Evolutionary conservation across 495 filamentous ascomycete species (phyloP), one percentile per base, ranked within the genome.

Genomic region (Hypoxylon fuscum): DNA sequence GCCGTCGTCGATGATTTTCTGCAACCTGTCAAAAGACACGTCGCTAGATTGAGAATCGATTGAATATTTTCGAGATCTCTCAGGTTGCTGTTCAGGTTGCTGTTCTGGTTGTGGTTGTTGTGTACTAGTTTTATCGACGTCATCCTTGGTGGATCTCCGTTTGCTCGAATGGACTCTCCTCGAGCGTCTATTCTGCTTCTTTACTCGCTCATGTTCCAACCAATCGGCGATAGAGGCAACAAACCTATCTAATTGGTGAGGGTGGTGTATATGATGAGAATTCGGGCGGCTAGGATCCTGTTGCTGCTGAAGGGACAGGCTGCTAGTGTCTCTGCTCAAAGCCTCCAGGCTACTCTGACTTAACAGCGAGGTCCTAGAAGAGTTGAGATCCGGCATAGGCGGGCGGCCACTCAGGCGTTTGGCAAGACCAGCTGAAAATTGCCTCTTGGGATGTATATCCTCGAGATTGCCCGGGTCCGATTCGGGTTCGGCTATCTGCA

Each of bases 211-310:
- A 37, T 84, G 81, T 49, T 91, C 82, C 35, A 97, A 78, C 93
- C 93, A 97, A 55, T 88, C 85, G 17, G 81, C 78, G 18, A 97
- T 86, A 69, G 94, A 90, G 37, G 83, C 79, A 34, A 94, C 70
- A 5, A 97, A 75, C 50, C 74, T 80, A 47, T 82, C 77, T 47
- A 75, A 62, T 8, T 71, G 69, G 55, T 78, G 71, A 5, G 72
- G 72, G 11, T 71, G 72, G 23, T 59, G 57, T 15, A 4, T 55
- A 27, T 57, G 65, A 8, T 65, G 68, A 27, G 52, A 50, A 17
- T 68, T 59, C 7, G 55, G n/a, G 4, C 45, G 62, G 9, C 18
- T 15, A 3, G 18, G 15, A 35, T 73, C 62, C 11, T 79, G 77
- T 20, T 70, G 71, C 14, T 47, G 14, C 3, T 62, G 52, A 9